Evolutionary conservation across 1,139 yeast genomes (phyloP).

Genomic region (Kazachstania sp.): DNA sequence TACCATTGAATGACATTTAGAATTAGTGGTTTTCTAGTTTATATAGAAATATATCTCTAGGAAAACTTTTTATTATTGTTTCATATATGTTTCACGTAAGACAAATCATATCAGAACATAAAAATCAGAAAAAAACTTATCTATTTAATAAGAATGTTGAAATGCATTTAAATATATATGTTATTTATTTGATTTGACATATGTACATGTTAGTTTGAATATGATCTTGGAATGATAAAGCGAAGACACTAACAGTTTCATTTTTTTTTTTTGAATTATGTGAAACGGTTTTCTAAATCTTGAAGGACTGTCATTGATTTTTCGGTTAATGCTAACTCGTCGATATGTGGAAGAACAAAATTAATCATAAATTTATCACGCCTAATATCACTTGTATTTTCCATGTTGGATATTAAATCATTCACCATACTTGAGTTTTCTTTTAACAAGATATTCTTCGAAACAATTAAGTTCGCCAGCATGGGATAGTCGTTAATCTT

Average conservation of each 20-base stretch:
- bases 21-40: background rate
- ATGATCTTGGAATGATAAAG: too few relatives aligned
- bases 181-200: background rate
- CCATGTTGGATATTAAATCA: background rate
- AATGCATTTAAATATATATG: background rate
- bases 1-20: background rate
- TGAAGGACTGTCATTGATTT: background rate
- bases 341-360: background rate
- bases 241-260: too few relatives aligned
- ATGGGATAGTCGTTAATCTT: conserved; percentile 2
- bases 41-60: background rate
- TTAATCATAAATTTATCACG: background rate
- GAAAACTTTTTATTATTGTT: conserved; percentile 4
- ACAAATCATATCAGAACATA: background rate
- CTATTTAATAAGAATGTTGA: background rate
- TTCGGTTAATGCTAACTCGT: background rate
- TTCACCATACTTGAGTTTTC: background rate
- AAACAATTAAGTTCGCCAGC: conserved; percentile 5
- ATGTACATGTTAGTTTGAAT: conserved; percentile 1
- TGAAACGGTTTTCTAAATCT: too few relatives aligned
- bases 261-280: too few relatives aligned
- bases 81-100: background rate
- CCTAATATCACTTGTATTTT: background rate
- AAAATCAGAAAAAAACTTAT: conserved; percentile 1
- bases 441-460: background rate